Evolutionary conservation across 306 rosid genomes (phyloP), one percentile per base, ranked within the genome.

Genomic region (Chamaecrista fasciculata): DNA sequence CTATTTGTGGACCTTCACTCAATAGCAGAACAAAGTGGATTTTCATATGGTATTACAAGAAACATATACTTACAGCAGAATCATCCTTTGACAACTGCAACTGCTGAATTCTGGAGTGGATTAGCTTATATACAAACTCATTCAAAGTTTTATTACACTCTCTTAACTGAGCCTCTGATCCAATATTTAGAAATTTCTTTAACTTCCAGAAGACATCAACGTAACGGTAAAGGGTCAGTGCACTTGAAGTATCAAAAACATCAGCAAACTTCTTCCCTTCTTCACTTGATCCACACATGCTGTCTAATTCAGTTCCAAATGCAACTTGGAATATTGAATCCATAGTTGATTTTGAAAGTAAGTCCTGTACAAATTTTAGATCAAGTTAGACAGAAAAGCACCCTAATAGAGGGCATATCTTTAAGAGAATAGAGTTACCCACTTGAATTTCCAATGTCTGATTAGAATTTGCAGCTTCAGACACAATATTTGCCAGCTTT

Each of bases 241-340:
- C 86, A 36, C 90, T 90, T 2, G 96, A 79, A 64, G 81, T 75
- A 60, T 90, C 95, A 19, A 90, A 87, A 44, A 91, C 88, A 16
- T 62, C 60, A 1, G 84, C 76, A 57, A 90, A 90, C 2, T 8
- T 84, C 72, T 71, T 87, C 34, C 86, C 88, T 84, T 87, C 96
- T 80, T 90, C 83, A 73, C 8, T 82, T 79, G 96, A 76, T 77
- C 85, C 96, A 75, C 96, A 84, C 95, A 87, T 82, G 83, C 82
- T 87, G 82, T 84, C 89, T 46, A 90, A 79, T 72, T 87, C 91
- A 57, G 47, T 71, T 57, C 96, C 96, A 73, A 90, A 90, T 78
- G 88, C 90, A 69, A 86, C 95, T 86, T 87, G 81, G 79, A 90
- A 86, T 25, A 87, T 79, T 47, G 96, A 87, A 79, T 90, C 95